These are phyloP conservation scores for Trametes hirsuta DNA, from an alignment of 1,284 basidiomycete genomes.

Conservation along the genomic window DNA sequence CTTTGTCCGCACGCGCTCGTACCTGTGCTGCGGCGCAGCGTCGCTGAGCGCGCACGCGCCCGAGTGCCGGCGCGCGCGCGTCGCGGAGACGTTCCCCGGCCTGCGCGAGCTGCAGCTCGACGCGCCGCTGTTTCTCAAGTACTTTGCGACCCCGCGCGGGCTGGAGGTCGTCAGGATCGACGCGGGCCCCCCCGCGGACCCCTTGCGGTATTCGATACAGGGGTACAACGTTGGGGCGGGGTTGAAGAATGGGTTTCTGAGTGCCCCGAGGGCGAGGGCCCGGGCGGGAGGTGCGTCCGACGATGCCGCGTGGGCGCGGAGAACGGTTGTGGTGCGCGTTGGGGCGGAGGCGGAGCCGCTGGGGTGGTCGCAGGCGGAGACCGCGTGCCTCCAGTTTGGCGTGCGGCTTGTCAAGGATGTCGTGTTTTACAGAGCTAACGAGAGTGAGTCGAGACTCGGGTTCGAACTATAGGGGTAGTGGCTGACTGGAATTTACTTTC, in stretches of 20 bases:
- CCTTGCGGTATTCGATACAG: background rate
- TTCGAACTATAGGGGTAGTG: background rate
- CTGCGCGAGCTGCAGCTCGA: constrained; percentile 1
- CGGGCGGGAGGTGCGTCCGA: too few relatives aligned
- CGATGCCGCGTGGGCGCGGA: background rate
- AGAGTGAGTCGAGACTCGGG: background rate
- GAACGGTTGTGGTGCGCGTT: background rate
- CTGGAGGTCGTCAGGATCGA: background rate
- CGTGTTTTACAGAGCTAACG: background rate
- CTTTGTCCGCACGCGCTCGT: background rate
- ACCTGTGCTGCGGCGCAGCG: background rate
- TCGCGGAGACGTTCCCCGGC: background rate
- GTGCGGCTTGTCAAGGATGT: background rate
- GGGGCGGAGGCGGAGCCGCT: background rate
- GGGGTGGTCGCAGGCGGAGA: background rate
- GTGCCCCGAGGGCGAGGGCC: background rate
- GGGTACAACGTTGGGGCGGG: background rate
- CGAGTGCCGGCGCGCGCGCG: background rate
- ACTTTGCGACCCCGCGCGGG: background rate
- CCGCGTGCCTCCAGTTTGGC: background rate
- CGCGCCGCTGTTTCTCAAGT: background rate
- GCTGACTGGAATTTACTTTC: too few relatives aligned
- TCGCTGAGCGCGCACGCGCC: background rate
- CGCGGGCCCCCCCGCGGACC: background rate
- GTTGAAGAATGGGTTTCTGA: background rate